Base-by-base conservation (phyloP, 805 yeast genomes). In the Schwanniomyces occidentalis region DNA sequence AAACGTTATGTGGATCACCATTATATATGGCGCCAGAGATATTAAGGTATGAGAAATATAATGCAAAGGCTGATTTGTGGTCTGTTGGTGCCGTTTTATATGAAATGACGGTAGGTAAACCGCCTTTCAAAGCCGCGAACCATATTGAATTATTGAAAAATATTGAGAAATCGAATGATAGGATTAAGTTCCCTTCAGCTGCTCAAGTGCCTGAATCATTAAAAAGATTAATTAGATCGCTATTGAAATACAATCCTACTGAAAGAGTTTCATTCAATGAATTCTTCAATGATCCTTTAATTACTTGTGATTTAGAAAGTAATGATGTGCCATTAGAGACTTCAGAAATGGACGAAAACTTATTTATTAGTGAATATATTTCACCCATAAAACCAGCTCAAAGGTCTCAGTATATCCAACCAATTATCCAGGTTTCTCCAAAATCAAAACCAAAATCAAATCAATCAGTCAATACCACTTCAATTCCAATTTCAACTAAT, bases 1-100 rank as follows among this genome's bases (percentile, higher is more conserved):
- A 93, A 56, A 93, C 99, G 2, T 69, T 93, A 46, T 93, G 99
- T 71, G 99, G 99, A 1, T 87, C 96, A 8, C 99, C 99, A 3
- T 73, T 93, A 27, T 93, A 93, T 62, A 93, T 93, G 99, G 99
- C 99, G 0, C 99, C 99, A 0, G 99, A 93, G 63, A 93, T 93
- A 30, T 68, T 93, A 48, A 73, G 95, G 44, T 90, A 87, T 54
- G 97, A 93, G 57, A 93, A 89, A 61, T 93, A 93, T 64, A 89
- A 90, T 48, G 99, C 98, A 4, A 90, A 89, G 57, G 98, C 97
- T 0, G 99, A 93, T 56, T 63, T 93, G 44, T 93, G 99, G 99
- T 89, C 97, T 5, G 96, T 91, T 4, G 99, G 99, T 3, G 95
- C 98, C 1, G 98, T 93, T 1, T 65, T 90, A 8, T 93, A 82